Percentiles rank a stretch among this genome's conserved stretches.
Evolutionary conservation across 139 green algal genomes (phyloP).

Genomic region (Chlamydomonas sphaeroides): DNA sequence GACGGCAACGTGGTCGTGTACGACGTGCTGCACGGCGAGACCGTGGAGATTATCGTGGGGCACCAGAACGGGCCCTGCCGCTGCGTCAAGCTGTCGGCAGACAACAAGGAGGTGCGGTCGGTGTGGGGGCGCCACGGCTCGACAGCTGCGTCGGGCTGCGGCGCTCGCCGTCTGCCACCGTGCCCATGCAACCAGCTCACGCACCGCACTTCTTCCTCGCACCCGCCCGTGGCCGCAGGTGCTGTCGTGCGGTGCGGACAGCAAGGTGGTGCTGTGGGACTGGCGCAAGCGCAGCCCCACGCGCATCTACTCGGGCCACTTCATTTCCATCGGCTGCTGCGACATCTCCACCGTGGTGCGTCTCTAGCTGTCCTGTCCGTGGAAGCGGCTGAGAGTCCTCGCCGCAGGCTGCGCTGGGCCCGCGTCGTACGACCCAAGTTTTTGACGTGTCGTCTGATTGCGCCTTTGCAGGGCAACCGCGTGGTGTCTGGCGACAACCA

Average conservation of each 20-base stretch:
- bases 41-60: slow-evolving; percentile 52
- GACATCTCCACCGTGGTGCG: slow-evolving; percentile 38
- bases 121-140: too few relatives aligned
- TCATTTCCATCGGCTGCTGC: slow-evolving; percentile 58
- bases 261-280: slow-evolving; percentile 62
- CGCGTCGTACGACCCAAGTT: background rate
- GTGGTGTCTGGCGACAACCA: slow-evolving; percentile 59
- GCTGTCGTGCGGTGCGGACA: slow-evolving; percentile 57
- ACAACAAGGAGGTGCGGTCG: slow-evolving; percentile 54
- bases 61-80: slow-evolving; percentile 63
- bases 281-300: slow-evolving; percentile 47
- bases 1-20: slow-evolving; percentile 61
- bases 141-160: too few relatives aligned
- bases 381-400: too few relatives aligned
- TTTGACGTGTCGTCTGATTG: background rate
- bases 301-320: slow-evolving; percentile 65
- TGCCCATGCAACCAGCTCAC: too few relatives aligned
- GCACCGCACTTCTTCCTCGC: too few relatives aligned
- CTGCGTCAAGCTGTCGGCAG: slow-evolving; percentile 51
- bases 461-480: slow-evolving; percentile 23
- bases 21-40: slow-evolving; percentile 59
- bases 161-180: too few relatives aligned
- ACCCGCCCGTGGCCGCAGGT: slow-evolving; percentile 9
- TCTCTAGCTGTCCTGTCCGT: background rate
- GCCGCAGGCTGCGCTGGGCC: background rate